phyloP scores from a whole-genome alignment of 306 rosid genomes.

The Cucumis cinereus region DNA sequence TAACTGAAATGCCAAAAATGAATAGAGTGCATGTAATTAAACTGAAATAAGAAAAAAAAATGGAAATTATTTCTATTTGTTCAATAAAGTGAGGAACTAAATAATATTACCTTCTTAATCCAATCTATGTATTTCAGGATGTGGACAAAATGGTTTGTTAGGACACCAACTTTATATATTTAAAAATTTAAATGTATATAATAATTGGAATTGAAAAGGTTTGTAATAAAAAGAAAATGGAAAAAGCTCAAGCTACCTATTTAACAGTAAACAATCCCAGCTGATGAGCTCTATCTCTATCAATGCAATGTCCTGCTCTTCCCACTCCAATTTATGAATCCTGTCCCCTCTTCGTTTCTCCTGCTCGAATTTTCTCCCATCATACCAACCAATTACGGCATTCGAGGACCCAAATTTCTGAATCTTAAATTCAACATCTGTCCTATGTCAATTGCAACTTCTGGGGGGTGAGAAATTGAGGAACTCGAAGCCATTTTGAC shows the following conservation, averaged over 20 bases:
- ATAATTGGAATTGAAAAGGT: not conserved
- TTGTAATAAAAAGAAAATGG: not conserved
- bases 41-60: no score
- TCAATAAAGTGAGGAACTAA: not conserved
- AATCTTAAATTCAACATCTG: not conserved
- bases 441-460: not conserved
- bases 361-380: not conserved
- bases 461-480: not conserved
- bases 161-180: not conserved
- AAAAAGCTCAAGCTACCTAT: not conserved
- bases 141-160: not conserved
- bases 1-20: no score
- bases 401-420: not conserved
- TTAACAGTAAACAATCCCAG: not conserved
- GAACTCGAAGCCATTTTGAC: not conserved
- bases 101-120: not conserved
- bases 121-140: not conserved
- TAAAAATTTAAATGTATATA: not conserved
- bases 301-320: not conserved
- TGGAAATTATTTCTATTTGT: no score
- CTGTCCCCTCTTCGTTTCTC: slow-evolving; percentile 8
- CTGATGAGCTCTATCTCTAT: not conserved
- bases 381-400: not conserved
- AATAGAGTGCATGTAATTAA: no score
- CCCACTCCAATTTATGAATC: not conserved